Base-by-base conservation (phyloP, 306 rosid genomes). In the Ammopiptanthus mongolicus region DNA sequence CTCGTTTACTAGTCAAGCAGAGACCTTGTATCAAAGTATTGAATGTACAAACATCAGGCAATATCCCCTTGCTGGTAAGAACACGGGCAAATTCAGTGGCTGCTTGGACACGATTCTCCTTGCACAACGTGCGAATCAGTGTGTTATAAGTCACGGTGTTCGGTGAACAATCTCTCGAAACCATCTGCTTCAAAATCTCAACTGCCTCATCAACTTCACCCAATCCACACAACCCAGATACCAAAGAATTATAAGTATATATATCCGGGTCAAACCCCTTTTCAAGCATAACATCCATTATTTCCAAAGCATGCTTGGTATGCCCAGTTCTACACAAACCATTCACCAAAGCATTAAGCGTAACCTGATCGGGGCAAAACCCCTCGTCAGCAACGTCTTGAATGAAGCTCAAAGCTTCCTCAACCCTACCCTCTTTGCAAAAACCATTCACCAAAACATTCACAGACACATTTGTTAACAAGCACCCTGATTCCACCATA, bases 31-130 rank as follows among this genome's bases (percentile, higher is more conserved):
- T 91, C 77, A 95, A 85, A 55, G 92, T 86, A 80, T 95, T 95
- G 74, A 87, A 91, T 1, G 97, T 95, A 79, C 96, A 91, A 64
- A 86, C 93, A 87, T 95, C 97, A 36, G 97, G 96, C 65, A 91
- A 59, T 46, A 91, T 51, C 57, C 97, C 98, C 56, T 87, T 88
- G 78, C 88, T 85, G 0, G 93, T 76, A 23, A 95, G 89, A 68
- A 81, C 84, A 33, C 76, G 79, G 0, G 86, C 90, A 1, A 95
- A 89, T 73, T 88, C 92, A 33, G 89, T 79, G 0, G 98, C 98
- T 51, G 88, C 98, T 28, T 87, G 92, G 15, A 95, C 81, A 74
- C 76, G 91, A 63, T 90, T 86, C 86, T 84, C 93, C 86, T 84
- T 95, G 50, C 96, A 95, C 85, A 95, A 64, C 0, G 91, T 79